Evolutionary conservation across 176 grass and related monocot genomes (phyloP).

Genomic region (Echinochloa phyllopogon): DNA sequence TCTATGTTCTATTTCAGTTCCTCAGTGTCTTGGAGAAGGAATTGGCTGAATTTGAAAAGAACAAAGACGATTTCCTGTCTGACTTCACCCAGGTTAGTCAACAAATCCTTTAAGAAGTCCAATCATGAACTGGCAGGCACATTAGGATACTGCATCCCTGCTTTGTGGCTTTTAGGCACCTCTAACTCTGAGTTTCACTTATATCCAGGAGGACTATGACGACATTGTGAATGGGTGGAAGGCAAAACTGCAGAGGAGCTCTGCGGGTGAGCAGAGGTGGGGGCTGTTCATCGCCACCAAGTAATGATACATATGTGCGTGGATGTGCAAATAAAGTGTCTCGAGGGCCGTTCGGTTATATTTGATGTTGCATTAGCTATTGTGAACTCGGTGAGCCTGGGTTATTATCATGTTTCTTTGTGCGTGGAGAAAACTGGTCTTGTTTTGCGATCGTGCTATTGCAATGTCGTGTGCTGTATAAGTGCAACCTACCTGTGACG

Average conservation of each 20-base stretch:
- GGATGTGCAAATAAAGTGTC: conserved; percentile 40
- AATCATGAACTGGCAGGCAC: background rate
- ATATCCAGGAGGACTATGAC: conserved; percentile 82
- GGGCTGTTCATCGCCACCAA: conserved; percentile 88
- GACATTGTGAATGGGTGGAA: conserved; percentile 96
- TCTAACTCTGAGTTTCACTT: conserved; percentile 27
- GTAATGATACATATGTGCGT: conserved; percentile 35
- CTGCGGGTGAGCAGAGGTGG: conserved; percentile 89
- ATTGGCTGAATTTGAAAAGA: conserved; percentile 72
- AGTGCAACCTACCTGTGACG: background rate
- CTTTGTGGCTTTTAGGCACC: background rate
- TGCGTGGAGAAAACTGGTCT: background rate
- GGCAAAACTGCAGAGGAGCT: conserved; percentile 85
- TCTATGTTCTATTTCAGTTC: conserved; percentile 60
- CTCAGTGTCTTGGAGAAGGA: conserved; percentile 72
- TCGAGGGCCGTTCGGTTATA: background rate
- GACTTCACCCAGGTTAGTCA: conserved; percentile 84
- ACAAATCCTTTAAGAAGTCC: background rate
- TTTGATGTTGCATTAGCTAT: conserved; percentile 22
- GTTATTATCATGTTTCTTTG: background rate
- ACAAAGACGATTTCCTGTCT: conserved; percentile 71
- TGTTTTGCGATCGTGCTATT: background rate
- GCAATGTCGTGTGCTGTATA: conserved; percentile 4
- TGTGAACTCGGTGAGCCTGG: background rate
- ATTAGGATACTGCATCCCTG: background rate